Conservation (phyloP, 306 rosid genomes). For the Prunus mume region DNA sequence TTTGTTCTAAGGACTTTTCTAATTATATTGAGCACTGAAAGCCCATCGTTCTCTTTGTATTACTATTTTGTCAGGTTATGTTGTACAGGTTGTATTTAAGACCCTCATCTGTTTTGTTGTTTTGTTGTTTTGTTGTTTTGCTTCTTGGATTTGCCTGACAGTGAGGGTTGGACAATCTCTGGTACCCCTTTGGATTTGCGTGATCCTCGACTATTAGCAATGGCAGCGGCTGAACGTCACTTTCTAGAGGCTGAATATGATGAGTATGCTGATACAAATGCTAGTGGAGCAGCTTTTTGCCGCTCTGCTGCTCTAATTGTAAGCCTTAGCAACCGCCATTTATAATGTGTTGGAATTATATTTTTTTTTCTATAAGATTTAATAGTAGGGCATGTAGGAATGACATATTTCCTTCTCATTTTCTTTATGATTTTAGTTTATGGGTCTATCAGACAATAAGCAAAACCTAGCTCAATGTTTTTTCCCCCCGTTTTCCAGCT, state of each 20-base stretch:
- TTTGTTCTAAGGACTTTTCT: background rate
- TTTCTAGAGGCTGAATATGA: constrained; percentile 52
- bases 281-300: constrained; percentile 50
- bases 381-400: background rate
- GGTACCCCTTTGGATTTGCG: constrained; percentile 49
- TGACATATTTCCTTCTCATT: background rate
- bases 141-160: constrained; percentile 21
- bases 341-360: background rate
- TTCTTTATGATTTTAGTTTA: background rate
- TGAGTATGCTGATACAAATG: constrained; percentile 39
- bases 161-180: constrained; percentile 51
- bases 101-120: background rate
- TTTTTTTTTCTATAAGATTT: no score
- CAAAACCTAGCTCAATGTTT: background rate
- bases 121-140: constrained; percentile 12
- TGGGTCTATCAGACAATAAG: background rate
- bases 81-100: background rate
- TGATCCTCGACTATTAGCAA: constrained; percentile 53
- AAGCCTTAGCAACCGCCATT: constrained; percentile 5
- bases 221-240: constrained; percentile 61
- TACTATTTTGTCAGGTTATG: background rate
- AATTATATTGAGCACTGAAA: background rate
- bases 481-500: background rate
- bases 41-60: background rate
- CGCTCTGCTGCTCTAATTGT: constrained; percentile 56